Percentiles rank a stretch among this genome's conserved stretches.
phyloP scores from a whole-genome alignment of 2,329 filamentous ascomycete species.

The Hysterium pulicare region DNA sequence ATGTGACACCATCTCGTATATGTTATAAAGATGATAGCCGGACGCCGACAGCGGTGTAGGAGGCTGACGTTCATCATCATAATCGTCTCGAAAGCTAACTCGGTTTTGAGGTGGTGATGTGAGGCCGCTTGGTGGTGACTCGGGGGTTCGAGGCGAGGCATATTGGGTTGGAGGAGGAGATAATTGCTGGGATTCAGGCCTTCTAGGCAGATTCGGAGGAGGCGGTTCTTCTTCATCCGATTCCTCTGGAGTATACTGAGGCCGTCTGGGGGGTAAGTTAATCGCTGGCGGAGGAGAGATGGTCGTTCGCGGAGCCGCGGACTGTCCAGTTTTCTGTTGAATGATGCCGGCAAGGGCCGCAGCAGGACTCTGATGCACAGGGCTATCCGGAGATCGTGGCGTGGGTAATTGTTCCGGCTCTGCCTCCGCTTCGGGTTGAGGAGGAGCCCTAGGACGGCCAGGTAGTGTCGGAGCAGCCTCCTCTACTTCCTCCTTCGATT shows the following conservation, averaged over 20 bases:
- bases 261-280: slow-evolving; percentile 47
- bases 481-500: slow-evolving; percentile 55
- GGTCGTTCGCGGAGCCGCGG: slow-evolving; percentile 23
- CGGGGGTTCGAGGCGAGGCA: slow-evolving; percentile 40
- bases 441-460: slow-evolving; percentile 31
- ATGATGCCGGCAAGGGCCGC: slow-evolving; percentile 56
- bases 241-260: slow-evolving; percentile 61
- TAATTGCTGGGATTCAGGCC: slow-evolving; percentile 57
- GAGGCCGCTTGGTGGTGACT: slow-evolving; percentile 25
- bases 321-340: slow-evolving; percentile 45
- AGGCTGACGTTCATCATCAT: slow-evolving; percentile 39
- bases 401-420: slow-evolving; percentile 45
- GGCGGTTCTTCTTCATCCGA: slow-evolving; percentile 62
- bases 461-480: slow-evolving; percentile 44
- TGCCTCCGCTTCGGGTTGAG: slow-evolving; percentile 35
- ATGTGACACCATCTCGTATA: slow-evolving; percentile 95
- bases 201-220: slow-evolving; percentile 58
- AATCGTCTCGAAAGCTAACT: slow-evolving; percentile 39
- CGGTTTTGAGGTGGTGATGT: slow-evolving; percentile 37
- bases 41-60: slow-evolving; percentile 57
- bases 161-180: slow-evolving; percentile 48
- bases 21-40: slow-evolving; percentile 91
- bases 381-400: slow-evolving; percentile 43
- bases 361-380: slow-evolving; percentile 53
- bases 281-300: slow-evolving; percentile 51